phyloP scores from a whole-genome alignment of 148 eudicot genomes.

The Rhododendron ovatum region DNA sequence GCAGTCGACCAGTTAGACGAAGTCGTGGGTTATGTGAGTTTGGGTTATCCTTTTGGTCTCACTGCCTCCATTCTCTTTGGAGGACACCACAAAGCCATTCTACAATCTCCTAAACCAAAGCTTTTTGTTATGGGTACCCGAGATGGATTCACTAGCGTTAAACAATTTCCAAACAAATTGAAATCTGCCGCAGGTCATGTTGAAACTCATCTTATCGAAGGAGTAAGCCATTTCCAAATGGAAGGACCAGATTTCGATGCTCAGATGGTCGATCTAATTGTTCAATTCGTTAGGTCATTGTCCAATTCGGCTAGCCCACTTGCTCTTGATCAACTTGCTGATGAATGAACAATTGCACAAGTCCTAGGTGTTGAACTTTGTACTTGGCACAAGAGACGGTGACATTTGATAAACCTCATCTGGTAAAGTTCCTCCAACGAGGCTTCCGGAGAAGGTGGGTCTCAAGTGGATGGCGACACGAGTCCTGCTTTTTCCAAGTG shows the following conservation, averaged over 20 bases:
- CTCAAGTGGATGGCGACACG: background rate
- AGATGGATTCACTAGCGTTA: conserved; percentile 90
- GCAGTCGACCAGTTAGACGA: conserved; percentile 45
- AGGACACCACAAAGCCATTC: conserved; percentile 55
- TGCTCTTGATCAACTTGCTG: background rate
- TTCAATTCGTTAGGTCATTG: conserved; percentile 48
- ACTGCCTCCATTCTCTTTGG: conserved; percentile 50
- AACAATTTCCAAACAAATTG: conserved; percentile 69
- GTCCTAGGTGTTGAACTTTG: background rate
- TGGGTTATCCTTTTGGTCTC: conserved; percentile 51
- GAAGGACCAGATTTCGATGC: conserved; percentile 80
- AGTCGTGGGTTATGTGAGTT: conserved; percentile 40
- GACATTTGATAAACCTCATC: background rate
- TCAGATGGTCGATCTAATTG: conserved; percentile 66
- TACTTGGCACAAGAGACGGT: background rate
- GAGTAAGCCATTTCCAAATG: conserved; percentile 83
- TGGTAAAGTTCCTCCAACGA: background rate
- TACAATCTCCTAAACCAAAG: conserved; percentile 70
- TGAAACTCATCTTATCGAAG: conserved; percentile 74
- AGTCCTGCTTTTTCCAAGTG: background rate
- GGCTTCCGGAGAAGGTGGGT: background rate
- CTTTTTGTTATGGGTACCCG: conserved; percentile 83
- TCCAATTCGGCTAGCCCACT: background rate
- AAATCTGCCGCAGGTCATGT: conserved; percentile 59
- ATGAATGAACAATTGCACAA: background rate